Base-by-base conservation (phyloP, 352 stramenopile species). In the Blastocystis hominis region DNA sequence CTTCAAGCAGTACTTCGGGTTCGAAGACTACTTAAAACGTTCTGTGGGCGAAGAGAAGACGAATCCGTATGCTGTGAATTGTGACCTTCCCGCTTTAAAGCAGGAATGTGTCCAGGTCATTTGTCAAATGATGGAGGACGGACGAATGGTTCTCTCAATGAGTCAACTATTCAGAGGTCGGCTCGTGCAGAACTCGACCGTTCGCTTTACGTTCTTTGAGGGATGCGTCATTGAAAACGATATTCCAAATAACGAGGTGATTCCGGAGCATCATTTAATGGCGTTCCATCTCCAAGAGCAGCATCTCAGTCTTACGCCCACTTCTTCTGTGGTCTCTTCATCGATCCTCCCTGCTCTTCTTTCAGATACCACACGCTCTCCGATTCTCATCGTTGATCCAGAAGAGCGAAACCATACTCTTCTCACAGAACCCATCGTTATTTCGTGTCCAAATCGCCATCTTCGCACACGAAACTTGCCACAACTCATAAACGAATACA, bases 401-500 rank as follows among this genome's bases (percentile, higher is more conserved):
- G 54, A 34, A 17, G 46, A 77, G 36, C 53, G 66, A 17, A 6
- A 20, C 17, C 36, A 55, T 40, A n/a, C 66, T 6, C 34, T 77
- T 0, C 36, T 46, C 4, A 46, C 36, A 20, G 66, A 47, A 0
- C 9, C 47, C 20, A 17, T 84, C 10, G 34, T 42, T 20, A 40
- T 84, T 36, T 47, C 20, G 20, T 84, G 72, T 47, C 47, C 72
- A 3, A 84, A 84, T 64, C 72, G 72, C 20, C 42, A 68, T 34
- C 5, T 84, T 13, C 72, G 72, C 34, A 50, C 34, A 0, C 44
- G n/a, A 13, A 66, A 30, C 7, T 66, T 84, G 72, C 72, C 72
- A 38, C 44, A 64, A 20, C 38, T 84, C 3, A 47, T 68, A 9
- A 84, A 84, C 44, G 17, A 59, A 59, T 59, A 20, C n/a, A 20